A percentile compares a stretch with the other conserved stretches of the same genome.
These are phyloP conservation scores for Cenchrus fungigraminus DNA, from an alignment of 176 grass and related monocot species.

Conservation along the genomic window DNA sequence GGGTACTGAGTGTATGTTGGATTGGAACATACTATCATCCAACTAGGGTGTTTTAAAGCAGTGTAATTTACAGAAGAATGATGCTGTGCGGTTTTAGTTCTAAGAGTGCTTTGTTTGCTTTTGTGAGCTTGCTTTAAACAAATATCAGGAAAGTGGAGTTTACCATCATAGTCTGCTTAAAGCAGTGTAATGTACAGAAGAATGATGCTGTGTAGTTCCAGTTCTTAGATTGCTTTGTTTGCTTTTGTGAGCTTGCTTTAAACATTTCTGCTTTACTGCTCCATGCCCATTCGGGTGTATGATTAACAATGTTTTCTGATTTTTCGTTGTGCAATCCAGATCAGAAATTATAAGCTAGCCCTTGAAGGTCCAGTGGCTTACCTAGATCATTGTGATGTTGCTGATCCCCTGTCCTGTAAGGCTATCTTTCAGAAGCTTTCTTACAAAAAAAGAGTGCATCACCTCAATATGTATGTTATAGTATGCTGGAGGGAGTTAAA, in stretches of 20 bases:
- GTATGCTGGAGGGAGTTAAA: constrained; percentile 60
- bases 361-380: constrained; percentile 77
- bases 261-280: neutral
- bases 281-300: neutral
- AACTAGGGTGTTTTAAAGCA: neutral
- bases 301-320: constrained; percentile 18
- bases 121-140: constrained; percentile 14
- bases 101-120: neutral
- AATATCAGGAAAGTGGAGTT: constrained; percentile 5
- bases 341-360: constrained; percentile 69
- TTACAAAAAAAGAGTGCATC: constrained; percentile 50
- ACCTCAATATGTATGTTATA: constrained; percentile 66
- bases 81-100: neutral
- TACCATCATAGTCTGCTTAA: neutral
- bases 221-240: neutral
- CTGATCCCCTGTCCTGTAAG: constrained; percentile 67
- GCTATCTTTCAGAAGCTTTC: constrained; percentile 63
- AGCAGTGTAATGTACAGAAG: neutral
- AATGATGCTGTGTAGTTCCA: constrained; percentile 1
- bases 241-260: constrained; percentile 22
- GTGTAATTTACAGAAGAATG: neutral
- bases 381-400: constrained; percentile 53
- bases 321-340: constrained; percentile 52
- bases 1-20: neutral
- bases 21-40: neutral